A percentile compares a stretch with the other conserved stretches of the same genome.
Conservation (phyloP, 306 rosid genomes). For the Nissolia schottii region DNA sequence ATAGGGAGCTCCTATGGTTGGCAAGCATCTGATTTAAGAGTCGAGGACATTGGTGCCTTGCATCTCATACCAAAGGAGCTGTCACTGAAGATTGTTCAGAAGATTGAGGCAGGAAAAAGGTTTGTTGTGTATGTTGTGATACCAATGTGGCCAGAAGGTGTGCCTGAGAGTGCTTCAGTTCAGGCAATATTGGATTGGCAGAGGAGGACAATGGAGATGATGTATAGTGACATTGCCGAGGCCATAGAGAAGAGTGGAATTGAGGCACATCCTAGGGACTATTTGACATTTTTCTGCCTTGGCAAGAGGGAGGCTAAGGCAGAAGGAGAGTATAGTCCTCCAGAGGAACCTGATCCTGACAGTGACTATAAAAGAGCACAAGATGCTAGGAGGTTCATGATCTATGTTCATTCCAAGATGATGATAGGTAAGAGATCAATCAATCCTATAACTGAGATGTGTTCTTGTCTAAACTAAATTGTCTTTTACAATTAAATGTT, state of each 20-base stretch:
- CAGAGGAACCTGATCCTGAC: constrained; percentile 45
- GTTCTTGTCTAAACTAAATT: neutral
- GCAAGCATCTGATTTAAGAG: constrained; percentile 40
- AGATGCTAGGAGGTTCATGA: constrained; percentile 68
- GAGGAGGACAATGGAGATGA: constrained; percentile 76
- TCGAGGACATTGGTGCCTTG: constrained; percentile 60
- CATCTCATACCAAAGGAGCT: constrained; percentile 81
- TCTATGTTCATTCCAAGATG: constrained; percentile 89
- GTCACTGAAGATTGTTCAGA: constrained; percentile 68
- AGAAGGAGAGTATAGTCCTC: constrained; percentile 44
- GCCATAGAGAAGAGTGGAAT: constrained; percentile 44
- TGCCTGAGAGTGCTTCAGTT: constrained; percentile 71
- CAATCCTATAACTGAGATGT: neutral
- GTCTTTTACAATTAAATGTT: too few species aligned
- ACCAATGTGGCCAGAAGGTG: constrained; percentile 93
- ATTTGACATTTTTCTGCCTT: constrained; percentile 77
- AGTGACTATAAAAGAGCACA: constrained; percentile 61
- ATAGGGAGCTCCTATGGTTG: constrained; percentile 85
- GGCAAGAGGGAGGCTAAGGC: constrained; percentile 51
- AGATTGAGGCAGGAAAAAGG: constrained; percentile 65
- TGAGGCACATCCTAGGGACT: constrained; percentile 48
- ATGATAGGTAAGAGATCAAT: constrained; percentile 62
- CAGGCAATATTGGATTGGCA: constrained; percentile 90
- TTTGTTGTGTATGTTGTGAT: constrained; percentile 65
- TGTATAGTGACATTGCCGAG: constrained; percentile 59